Evolutionary conservation across 108 stramenopile genomes (phyloP).

Genomic region (Mediolabrus comicus): DNA sequence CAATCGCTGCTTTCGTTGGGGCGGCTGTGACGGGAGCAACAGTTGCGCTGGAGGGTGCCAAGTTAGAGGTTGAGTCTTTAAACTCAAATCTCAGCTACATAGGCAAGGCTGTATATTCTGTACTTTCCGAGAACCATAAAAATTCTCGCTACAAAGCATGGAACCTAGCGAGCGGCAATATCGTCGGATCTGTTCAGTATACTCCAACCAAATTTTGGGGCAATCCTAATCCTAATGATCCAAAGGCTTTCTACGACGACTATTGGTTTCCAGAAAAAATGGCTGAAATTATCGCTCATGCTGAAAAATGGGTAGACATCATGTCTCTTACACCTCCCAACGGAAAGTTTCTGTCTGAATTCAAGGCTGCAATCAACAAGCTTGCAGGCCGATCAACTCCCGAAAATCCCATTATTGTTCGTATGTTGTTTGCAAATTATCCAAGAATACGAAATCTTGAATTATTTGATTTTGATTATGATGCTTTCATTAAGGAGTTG

Average conservation of each 20-base stretch:
- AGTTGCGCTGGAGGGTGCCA: no score
- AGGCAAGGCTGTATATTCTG: slow-evolving; percentile 50
- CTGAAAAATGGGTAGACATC: slow-evolving; percentile 42
- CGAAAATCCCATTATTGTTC: slow-evolving; percentile 33
- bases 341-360: slow-evolving; percentile 48
- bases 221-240: slow-evolving; percentile 18
- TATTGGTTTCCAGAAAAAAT: slow-evolving; percentile 57
- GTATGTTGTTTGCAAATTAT: slow-evolving; percentile 66
- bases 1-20: no score
- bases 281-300: slow-evolving; percentile 34
- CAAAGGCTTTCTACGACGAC: slow-evolving; percentile 34
- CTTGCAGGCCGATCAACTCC: slow-evolving; percentile 13
- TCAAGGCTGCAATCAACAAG: slow-evolving; percentile 20
- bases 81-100: slow-evolving; percentile 43
- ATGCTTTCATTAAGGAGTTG: slow-evolving; percentile 28
- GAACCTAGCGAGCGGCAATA: slow-evolving; percentile 58
- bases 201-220: slow-evolving; percentile 39
- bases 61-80: no score
- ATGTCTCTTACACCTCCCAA: slow-evolving; percentile 51
- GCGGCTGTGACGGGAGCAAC: no score
- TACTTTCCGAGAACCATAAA: slow-evolving; percentile 46
- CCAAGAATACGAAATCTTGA: no score
- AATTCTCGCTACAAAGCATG: slow-evolving; percentile 52
- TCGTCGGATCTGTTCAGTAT: slow-evolving; percentile 38
- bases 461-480: no score